Base-by-base conservation (phyloP, 257 asterid species). In the Anisodus tanguticus region DNA sequence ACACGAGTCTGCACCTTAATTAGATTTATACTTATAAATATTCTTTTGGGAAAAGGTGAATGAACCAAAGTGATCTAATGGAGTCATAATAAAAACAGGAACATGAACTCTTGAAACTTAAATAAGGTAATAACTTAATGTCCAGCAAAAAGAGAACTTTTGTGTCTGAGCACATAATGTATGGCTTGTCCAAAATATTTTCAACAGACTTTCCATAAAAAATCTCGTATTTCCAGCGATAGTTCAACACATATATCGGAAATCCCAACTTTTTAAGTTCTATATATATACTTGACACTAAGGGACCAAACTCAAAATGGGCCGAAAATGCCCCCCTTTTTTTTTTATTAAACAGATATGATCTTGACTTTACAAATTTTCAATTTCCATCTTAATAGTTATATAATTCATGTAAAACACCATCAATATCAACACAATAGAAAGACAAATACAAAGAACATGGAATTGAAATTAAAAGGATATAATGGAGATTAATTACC, bases 51-150 rank as follows among this genome's bases (percentile, higher is more conserved):
- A 64, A 35, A 35, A 68, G 77, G 53, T 68, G 77, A 68, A 68
- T 68, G 77, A 68, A 68, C 51, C 77, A n/a, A 78, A 78, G 51
- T 78, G 64, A 54, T 51, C 8, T 37, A 68, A 68, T 37, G 77
- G 76, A 68, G 11, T 68, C 12, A 39, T 8, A 3, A 68, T 37
- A 68, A 37, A 13, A 68, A 15, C 53, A 68, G 39, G 77, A 66
- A 39, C 26, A 68, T 68, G 76, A 37, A 68, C 77, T 37, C 1
- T 12, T 68, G 26, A 68, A 68, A 3, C 49, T 37, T 68, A 68
- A 35, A 68, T 68, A 68, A 68, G 51, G 22, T 68, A 68, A 68
- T 37, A 68, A 37, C 22, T 68, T 37, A 68, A 68, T 68, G 1
- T 7, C 12, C 6, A 3, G 10, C 47, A 66, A 64, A 2, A 62